Percentiles rank a stretch among this genome's conserved stretches.
phyloP scores from a whole-genome alignment of 2,329 filamentous ascomycete species.

The Sclerotinia subarctica region DNA sequence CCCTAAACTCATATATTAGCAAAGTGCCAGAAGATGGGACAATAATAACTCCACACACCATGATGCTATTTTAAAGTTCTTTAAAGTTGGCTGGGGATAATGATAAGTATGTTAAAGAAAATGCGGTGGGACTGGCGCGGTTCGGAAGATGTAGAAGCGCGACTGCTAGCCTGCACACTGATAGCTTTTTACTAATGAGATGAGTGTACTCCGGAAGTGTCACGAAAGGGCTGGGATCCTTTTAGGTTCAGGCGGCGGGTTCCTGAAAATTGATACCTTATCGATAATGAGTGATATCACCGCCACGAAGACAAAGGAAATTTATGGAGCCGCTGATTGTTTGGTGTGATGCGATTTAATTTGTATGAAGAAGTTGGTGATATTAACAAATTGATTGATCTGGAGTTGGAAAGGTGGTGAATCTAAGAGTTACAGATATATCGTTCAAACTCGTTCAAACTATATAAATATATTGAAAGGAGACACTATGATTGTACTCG shows the following conservation, averaged over 20 bases:
- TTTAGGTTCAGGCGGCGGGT: neutral
- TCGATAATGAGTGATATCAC: constrained; percentile 15
- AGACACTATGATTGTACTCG: too few relatives aligned
- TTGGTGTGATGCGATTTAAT: neutral
- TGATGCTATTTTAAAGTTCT: constrained; percentile 2
- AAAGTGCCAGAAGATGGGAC: neutral
- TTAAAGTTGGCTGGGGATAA: neutral
- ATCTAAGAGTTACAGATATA: too few relatives aligned
- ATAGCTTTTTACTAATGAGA: neutral
- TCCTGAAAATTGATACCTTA: neutral
- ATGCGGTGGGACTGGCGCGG: constrained; percentile 14
- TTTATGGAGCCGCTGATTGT: constrained; percentile 6
- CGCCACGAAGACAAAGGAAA: too few relatives aligned
- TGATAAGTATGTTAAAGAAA: constrained; percentile 18
- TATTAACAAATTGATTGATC: too few relatives aligned
- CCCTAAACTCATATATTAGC: constrained; percentile 53
- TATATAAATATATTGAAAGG: too few relatives aligned
- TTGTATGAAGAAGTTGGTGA: too few relatives aligned
- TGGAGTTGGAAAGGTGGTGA: neutral
- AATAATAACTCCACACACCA: neutral
- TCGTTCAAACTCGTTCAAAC: too few relatives aligned
- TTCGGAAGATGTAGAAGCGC: constrained; percentile 7
- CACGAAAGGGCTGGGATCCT: neutral
- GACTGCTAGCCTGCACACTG: constrained; percentile 6
- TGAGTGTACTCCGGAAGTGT: neutral